These are phyloP conservation scores for Pouteria glomerata DNA, from an alignment of 148 eudicot genomes.

Conservation along the genomic window DNA sequence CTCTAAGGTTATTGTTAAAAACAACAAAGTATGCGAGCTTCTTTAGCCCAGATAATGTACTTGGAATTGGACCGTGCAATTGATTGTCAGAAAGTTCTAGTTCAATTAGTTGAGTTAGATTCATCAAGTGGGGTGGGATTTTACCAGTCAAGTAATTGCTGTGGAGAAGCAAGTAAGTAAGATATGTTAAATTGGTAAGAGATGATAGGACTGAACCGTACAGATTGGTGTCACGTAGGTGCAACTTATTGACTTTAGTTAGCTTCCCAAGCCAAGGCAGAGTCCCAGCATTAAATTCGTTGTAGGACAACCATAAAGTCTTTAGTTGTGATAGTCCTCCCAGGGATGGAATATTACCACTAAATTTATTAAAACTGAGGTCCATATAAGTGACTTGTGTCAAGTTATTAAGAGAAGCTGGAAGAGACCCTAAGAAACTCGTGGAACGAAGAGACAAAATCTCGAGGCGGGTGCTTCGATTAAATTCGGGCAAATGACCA, in stretches of 20 bases:
- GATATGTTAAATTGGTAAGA: constrained; percentile 10
- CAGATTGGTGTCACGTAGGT: not conserved
- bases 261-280: constrained; percentile 10
- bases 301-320: not conserved
- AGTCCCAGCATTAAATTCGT: not conserved
- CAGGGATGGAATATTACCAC: constrained; percentile 12
- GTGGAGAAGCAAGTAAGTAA: not conserved
- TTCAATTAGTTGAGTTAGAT: not conserved
- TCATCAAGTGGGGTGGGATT: no score
- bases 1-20: not conserved
- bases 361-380: constrained; percentile 22
- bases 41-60: constrained; percentile 4
- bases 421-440: constrained; percentile 7
- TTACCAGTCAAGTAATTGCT: constrained; percentile 9
- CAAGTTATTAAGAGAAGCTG: no score
- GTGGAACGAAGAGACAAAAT: constrained; percentile 1
- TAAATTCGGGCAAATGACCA: constrained; percentile 27
- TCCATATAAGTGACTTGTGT: constrained; percentile 8
- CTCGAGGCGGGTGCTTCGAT: no score
- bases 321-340: not conserved
- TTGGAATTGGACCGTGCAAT: constrained; percentile 9
- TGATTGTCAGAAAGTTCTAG: not conserved
- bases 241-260: not conserved
- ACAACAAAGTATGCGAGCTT: not conserved
- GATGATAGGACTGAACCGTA: constrained; percentile 13